Percentiles rank a stretch among this genome's conserved stretches.
phyloP scores from a whole-genome alignment of 2,329 filamentous ascomycete genomes.

The Moelleriella libera region DNA sequence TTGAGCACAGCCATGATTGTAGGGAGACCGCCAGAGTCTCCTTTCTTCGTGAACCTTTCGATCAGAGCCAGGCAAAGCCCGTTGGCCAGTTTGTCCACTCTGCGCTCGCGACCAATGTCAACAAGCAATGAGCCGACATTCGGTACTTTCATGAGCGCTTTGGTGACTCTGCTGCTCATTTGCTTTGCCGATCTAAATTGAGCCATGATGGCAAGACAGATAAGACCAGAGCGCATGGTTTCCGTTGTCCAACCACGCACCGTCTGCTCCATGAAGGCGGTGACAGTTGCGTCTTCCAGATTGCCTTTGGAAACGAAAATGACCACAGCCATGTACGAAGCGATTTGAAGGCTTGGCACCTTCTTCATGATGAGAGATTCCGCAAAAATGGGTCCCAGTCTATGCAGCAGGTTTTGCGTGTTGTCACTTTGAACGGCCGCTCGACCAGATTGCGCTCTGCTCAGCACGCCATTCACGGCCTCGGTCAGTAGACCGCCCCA shows the following conservation, averaged over 20 bases:
- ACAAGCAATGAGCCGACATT: constrained; percentile 45
- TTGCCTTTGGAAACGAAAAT: constrained; percentile 73
- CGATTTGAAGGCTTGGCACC: constrained; percentile 66
- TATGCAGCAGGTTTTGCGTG: constrained; percentile 61
- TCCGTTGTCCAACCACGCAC: constrained; percentile 62
- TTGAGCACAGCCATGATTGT: constrained; percentile 48
- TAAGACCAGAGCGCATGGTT: constrained; percentile 58
- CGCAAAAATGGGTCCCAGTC: constrained; percentile 55
- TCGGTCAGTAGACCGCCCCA: constrained; percentile 86
- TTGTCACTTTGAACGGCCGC: constrained; percentile 64
- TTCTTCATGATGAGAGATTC: constrained; percentile 64
- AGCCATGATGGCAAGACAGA: constrained; percentile 68
- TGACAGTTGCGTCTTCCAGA: constrained; percentile 66
- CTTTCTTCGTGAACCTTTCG: constrained; percentile 45
- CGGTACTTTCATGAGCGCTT: constrained; percentile 49
- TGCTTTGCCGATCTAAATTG: constrained; percentile 61
- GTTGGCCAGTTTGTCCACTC: constrained; percentile 57
- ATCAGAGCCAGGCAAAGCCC: constrained; percentile 55
- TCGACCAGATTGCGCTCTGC: constrained; percentile 62
- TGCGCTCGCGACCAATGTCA: constrained; percentile 48
- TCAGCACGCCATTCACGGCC: constrained; percentile 69
- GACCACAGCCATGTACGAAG: constrained; percentile 81
- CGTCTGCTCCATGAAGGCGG: constrained; percentile 80
- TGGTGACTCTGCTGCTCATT: constrained; percentile 56
- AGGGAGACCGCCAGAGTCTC: constrained; percentile 39